phyloP scores from a whole-genome alignment of 139 green algal genomes.

The Chlorella vulgaris region DNA sequence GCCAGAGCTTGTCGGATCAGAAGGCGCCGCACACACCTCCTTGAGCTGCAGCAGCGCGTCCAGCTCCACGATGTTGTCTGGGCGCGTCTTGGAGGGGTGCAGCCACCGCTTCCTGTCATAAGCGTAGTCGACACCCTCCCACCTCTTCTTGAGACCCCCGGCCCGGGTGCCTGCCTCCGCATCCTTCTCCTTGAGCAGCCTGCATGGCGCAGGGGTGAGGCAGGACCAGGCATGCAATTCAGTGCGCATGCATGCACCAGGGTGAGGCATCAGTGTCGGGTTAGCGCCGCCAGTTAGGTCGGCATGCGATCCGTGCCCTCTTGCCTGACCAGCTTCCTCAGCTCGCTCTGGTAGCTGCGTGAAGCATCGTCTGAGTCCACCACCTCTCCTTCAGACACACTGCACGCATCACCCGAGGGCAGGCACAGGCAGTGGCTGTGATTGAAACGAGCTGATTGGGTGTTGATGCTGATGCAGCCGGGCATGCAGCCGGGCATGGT shows the following conservation, averaged over 20 bases:
- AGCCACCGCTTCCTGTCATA: slow-evolving; percentile 15
- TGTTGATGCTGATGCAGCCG: neutral
- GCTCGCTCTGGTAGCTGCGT: neutral
- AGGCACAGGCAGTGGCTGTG: neutral
- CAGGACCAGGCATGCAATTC: neutral
- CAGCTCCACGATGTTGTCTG: neutral
- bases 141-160: neutral
- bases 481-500: too few species aligned
- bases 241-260: too few species aligned
- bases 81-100: neutral
- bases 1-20: too few species aligned
- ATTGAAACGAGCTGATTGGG: too few species aligned
- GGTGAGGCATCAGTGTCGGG: too few species aligned
- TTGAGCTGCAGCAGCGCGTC: neutral
- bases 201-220: neutral
- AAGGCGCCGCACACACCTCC: neutral
- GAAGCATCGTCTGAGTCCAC: neutral
- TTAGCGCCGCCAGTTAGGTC: too few species aligned
- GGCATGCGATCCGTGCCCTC: too few species aligned
- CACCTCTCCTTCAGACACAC: neutral
- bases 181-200: neutral
- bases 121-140: neutral
- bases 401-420: neutral
- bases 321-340: neutral
- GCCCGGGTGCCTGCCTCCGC: neutral